Base-by-base conservation (phyloP, 257 asterid genomes). In the Solanum paucissectum region DNA sequence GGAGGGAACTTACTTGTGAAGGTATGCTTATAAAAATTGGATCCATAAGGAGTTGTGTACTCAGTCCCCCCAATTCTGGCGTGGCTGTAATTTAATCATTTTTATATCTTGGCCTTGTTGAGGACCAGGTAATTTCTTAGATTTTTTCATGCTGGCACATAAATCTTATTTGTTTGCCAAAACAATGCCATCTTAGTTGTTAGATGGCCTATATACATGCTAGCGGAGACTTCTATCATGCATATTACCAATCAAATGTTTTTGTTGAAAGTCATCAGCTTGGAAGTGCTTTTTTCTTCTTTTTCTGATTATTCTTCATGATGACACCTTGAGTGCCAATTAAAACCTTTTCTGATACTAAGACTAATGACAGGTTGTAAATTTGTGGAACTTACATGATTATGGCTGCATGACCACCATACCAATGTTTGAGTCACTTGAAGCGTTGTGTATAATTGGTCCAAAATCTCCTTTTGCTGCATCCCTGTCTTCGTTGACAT, bases 361-460 rank as follows among this genome's bases (percentile, higher is more conserved):
- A 38, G 38, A 83, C 86, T 89, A 37, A 58, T 90, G 91, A 86
- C 97, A 97, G 99, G 95, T 97, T 90, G 96, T 96, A 52, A 94
- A 95, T 91, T 49, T 96, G 86, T 97, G 99, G 99, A 92, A 92
- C 92, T 93, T 97, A 87, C 95, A 89, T 62, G 95, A 97, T 93
- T 93, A 93, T 87, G 90, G 95, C 90, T 95, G 98, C 91, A 88
- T 89, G 88, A 86, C 84, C 68, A 94, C 98, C 74, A 92, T 96
- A 83, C 98, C 98, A n/a, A 93, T 95, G n/a, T 94, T 93, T 74
- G 99, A 97, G 93, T 95, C 99, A 14, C 74, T 97, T 32, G 99
- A 97, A 92, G 93, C 98, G 27, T 93, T 97, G 52, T 97, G 99
- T 68, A 58, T 92, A 46, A 87, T 96, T 74, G 85, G 89, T 72